Base-by-base conservation (phyloP, 176 grass and related monocot species). In the Hyparrhenia diplandra region DNA sequence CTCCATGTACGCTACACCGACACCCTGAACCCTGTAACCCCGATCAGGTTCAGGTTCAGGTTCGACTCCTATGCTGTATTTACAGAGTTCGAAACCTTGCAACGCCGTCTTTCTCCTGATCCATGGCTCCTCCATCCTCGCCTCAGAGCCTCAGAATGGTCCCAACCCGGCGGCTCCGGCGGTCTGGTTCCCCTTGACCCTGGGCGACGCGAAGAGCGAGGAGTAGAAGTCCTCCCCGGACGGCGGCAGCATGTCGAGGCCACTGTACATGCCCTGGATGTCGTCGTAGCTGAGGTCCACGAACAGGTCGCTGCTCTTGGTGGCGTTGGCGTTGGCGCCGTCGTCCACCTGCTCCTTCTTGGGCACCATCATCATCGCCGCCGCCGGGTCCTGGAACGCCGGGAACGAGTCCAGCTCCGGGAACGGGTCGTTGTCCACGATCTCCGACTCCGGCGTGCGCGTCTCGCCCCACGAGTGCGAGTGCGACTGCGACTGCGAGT, bases 361-460 rank as follows among this genome's bases (percentile, higher is more conserved):
- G 67, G 88, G 88, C 61, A 86, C 88, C 88, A n/a, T n/a, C 88
- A 83, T 68, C 66, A 82, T 67, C 59, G 75, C 66, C 34, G 82
- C 18, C 4, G 64, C 77, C 20, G 78, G 78, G 69, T 73, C 77
- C 79, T 67, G 88, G 78, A 85, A 61, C 73, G 79, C 57, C 64
- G 71, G 71, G 64, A 87, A 82, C 29, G 78, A 82, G 78, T 79
- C 85, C 21, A 87, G 78, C 85, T 86, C 85, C 62, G 85, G 67
- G 74, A 77, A 77, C 1, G 88, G 83, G 68, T 90, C 88, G 84
- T 86, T 68, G 88, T 90, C 88, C 8, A 85, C 82, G 49, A 90
- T 90, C 84, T 86, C 88, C 25, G 88, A 90, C 84, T 90, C 88
- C 10, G 88, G 83, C 74, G 88, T 90, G 79, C 88, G 88, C 57